Conservation (phyloP, 257 asterid species). For the Nicotiana otophora region DNA sequence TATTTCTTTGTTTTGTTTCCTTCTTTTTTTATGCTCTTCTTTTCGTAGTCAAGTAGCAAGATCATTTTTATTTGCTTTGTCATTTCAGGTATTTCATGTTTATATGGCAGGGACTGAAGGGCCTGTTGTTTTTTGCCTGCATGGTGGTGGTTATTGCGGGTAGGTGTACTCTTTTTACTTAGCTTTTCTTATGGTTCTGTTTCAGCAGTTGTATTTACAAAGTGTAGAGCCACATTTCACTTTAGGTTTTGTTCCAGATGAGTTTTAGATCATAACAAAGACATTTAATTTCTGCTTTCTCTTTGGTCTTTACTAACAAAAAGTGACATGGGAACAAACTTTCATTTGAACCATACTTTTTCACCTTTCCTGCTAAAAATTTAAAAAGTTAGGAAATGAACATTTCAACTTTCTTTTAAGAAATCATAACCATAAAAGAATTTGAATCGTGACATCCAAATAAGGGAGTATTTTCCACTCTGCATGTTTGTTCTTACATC, state of each 20-base stretch:
- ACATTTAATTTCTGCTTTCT: background rate
- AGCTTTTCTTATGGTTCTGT: background rate
- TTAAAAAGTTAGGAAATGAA: background rate
- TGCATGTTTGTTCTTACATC: background rate
- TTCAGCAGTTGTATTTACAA: background rate
- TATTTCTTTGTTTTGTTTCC: background rate
- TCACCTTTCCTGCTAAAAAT: background rate
- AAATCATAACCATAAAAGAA: background rate
- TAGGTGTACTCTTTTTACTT: slow-evolving; percentile 20
- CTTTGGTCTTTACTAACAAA: background rate
- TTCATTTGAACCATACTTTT: background rate
- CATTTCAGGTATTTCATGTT: slow-evolving; percentile 74
- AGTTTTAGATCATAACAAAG: background rate
- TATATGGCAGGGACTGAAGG: slow-evolving; percentile 86
- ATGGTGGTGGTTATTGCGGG: slow-evolving; percentile 99
- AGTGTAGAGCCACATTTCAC: background rate
- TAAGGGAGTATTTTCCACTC: background rate
- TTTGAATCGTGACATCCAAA: background rate
- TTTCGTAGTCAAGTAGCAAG: slow-evolving; percentile 9
- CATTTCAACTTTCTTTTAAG: background rate
- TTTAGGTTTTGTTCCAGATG: background rate
- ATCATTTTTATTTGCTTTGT: slow-evolving; percentile 17
- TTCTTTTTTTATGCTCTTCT: slow-evolving; percentile 1
- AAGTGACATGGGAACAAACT: background rate
- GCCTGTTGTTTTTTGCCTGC: slow-evolving; percentile 87